Evolutionary conservation across 2,329 filamentous ascomycete genomes (phyloP), one percentile per base, ranked within the genome.

Genomic region (Penicillium frequentans): DNA sequence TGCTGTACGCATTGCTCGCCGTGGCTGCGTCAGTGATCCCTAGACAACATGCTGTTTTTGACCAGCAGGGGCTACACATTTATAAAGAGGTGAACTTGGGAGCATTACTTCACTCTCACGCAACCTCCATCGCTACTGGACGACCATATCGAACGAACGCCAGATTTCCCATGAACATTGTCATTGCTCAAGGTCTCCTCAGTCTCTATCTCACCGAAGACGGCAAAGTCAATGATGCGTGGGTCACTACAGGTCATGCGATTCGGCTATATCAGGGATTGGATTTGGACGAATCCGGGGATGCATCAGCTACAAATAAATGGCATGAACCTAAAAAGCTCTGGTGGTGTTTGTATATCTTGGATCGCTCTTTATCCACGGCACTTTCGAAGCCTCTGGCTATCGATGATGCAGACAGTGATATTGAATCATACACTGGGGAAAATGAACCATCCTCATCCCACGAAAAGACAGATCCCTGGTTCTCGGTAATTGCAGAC

Each of bases 201-300:
- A 59, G 54, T n/a, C 27, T 59, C 16, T 59, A 57, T 31, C 46
- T 59, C 2, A 54, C 50, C 2, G 54, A 59, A 27, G 14, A 13
- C 24, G 57, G 57, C 13, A 54, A 26, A 5, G 57, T 52, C n/a
- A 51, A 57, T 29, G 57, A 59, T 23, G 54, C 57, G 14, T 59
- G 57, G 57, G 51, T 59, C 21, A 59, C 50, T 45, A 42, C 48
- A 8, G 57, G 57, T 13, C 57, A 59, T 42, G 57, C 57, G 23
- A 59, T 59, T 11, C 54, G 57, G n/a, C 29, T 59, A 19, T 59
- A 59, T n/a, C 57, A 59, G 35, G 50, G 54, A 9, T 43, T 59
- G 6, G 54, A 59, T 49, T 11, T 57, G 6, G 51, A 56, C 1
- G 19, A 50, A 4, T n/a, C 13, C 6, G 44, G 23, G 4, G 37